Base-by-base conservation (phyloP, 441 rosid genomes). In the Erysimum pusillum region DNA sequence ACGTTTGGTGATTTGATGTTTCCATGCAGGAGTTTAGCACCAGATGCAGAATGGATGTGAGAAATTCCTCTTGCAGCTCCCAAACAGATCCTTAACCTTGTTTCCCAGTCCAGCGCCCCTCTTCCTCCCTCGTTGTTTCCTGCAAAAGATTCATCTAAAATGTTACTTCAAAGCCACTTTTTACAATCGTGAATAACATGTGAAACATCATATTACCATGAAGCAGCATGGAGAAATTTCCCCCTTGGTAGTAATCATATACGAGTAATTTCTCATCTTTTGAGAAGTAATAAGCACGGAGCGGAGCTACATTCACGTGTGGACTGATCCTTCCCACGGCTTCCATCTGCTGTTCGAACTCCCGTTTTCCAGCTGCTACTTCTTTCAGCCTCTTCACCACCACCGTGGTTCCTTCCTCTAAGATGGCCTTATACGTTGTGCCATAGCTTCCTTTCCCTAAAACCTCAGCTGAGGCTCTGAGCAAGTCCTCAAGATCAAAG, bases 381-480 rank as follows among this genome's bases (percentile, higher is more conserved):
- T 90, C 93, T 78, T 86, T 90, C 74, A 90, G 74, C 82, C 96
- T 83, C 82, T 90, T 90, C 76, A 90, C 96, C 6, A 88, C 96
- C 77, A 88, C 90, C 0, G 87, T 86, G 52, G 88, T 87, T 70
- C 89, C 96, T 44, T 90, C 93, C 78, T 90, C 96, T 82, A 88
- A 82, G 64, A 86, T 86, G 59, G 96, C 96, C 81, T 90, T 90
- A 65, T 90, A 90, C 25, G 93, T 86, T 13, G 93, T 90, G 11
- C 96, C 93, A 62, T 82, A 85, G 75, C 89, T 90, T 57, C 96
- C 93, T 85, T 90, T 88, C 14, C 96, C 96, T 15, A 90, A 77
- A 63, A 90, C 93, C 77, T 90, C 93, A 53, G 96, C 96, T 0
- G 96, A 90, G 71, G 96, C 96, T 79, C 91, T 86, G 46, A 90